These are phyloP conservation scores for Saccharomyces hybrid DNA, from an alignment of 1,139 yeast species.

Conservation along the genomic window DNA sequence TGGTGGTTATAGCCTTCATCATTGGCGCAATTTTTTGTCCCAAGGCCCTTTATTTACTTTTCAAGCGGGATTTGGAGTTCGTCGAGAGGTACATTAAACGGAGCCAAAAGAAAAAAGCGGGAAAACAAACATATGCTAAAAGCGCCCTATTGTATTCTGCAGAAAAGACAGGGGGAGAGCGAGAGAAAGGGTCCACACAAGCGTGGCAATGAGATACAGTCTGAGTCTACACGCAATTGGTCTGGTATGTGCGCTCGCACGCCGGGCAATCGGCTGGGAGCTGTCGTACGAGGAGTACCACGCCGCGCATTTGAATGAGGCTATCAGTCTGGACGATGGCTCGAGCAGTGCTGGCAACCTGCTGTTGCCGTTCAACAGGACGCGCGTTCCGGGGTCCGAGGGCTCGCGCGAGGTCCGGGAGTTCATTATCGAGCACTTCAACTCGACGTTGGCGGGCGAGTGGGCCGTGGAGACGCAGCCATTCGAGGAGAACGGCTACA, in stretches of 20 bases:
- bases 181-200: neutral
- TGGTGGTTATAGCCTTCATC: too few relatives aligned
- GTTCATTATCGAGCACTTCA: conserved; percentile 33
- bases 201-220: neutral
- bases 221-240: neutral
- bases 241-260: neutral
- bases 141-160: neutral
- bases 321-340: conserved; percentile 11
- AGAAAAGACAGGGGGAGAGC: neutral
- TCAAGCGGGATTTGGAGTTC: neutral
- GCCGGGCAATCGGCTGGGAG: neutral
- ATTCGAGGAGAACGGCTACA: conserved; percentile 35
- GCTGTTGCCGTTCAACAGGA: conserved; percentile 31
- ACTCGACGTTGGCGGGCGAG: conserved; percentile 13
- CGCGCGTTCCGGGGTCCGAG: conserved; percentile 41
- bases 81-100: neutral
- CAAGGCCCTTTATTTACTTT: neutral
- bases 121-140: neutral
- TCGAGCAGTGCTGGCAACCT: conserved; percentile 4
- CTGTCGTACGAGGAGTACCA: conserved; percentile 9
- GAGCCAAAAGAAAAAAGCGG: neutral
- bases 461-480: conserved; percentile 40
- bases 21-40: too few relatives aligned
- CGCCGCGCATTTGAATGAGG: conserved; percentile 9
- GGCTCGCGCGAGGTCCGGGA: conserved; percentile 36